Percentiles rank a stretch among this genome's conserved stretches.
These are phyloP conservation scores for Camellia oleifera DNA, from an alignment of 179 eudicot species.

Conservation along the genomic window DNA sequence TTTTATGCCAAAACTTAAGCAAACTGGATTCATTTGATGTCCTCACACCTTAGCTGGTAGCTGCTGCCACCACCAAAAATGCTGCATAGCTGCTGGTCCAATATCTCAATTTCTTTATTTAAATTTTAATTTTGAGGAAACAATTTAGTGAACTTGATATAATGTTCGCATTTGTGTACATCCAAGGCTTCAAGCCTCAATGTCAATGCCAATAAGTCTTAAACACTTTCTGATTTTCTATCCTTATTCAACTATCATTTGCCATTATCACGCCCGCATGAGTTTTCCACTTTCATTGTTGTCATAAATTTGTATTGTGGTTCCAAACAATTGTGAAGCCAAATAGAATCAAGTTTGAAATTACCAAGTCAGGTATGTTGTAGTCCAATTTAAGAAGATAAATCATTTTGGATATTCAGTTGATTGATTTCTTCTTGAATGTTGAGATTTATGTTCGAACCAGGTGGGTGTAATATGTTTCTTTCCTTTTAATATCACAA, in stretches of 20 bases:
- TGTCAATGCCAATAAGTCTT: neutral
- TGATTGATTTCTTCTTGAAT: neutral
- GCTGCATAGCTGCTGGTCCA: too few species aligned
- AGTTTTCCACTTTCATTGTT: neutral
- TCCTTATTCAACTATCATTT: neutral
- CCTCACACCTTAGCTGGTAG: too few species aligned
- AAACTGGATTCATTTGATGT: neutral
- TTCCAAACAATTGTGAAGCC: conserved; percentile 11
- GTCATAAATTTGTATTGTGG: neutral
- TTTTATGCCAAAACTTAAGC: neutral
- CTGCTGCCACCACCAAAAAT: too few species aligned
- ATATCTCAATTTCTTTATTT: too few species aligned
- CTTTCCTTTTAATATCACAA: neutral
- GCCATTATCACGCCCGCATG: neutral
- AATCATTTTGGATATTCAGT: neutral
- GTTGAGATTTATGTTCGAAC: neutral
- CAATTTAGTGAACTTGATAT: neutral
- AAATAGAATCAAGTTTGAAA: neutral
- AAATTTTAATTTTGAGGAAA: neutral
- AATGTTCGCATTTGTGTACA: neutral
- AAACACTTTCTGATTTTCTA: neutral
- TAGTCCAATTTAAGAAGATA: conserved; percentile 4
- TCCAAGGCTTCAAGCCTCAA: neutral
- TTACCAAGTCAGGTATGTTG: neutral
- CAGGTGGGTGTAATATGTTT: neutral